Percentiles rank a stretch among this genome's conserved stretches.
These are phyloP conservation scores for Talaromyces amestolkiae DNA, from an alignment of 2,329 filamentous ascomycete species.

Conservation along the genomic window DNA sequence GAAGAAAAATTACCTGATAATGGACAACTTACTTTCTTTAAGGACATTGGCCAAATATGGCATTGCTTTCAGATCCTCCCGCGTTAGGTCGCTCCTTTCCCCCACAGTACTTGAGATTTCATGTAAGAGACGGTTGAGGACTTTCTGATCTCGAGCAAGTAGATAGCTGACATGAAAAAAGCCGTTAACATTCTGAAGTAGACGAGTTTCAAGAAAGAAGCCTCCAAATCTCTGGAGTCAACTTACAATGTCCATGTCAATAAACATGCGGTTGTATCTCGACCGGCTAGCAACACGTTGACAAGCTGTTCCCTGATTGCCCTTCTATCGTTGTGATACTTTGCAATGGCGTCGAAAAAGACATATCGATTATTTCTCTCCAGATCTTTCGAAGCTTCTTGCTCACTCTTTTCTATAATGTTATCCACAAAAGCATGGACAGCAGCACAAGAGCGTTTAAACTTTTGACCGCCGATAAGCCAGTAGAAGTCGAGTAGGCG, in stretches of 20 bases:
- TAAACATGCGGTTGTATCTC: slow-evolving; percentile 52
- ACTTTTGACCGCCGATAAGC: slow-evolving; percentile 40
- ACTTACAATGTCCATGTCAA: slow-evolving; percentile 43
- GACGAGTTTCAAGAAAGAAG: not conserved
- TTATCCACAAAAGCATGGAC: slow-evolving; percentile 41
- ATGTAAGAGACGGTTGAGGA: not conserved
- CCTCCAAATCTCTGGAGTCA: not conserved
- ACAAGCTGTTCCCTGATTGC: slow-evolving; percentile 50
- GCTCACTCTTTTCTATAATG: slow-evolving; percentile 62
- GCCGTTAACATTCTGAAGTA: not conserved
- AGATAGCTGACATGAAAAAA: not conserved
- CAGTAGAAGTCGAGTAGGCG: slow-evolving; percentile 37
- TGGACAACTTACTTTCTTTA: not conserved
- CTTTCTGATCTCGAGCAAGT: not conserved
- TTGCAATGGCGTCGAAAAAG: not conserved
- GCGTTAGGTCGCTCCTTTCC: not conserved
- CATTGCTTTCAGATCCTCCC: not conserved
- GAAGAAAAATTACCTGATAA: not conserved
- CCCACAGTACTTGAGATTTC: not conserved
- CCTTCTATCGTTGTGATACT: slow-evolving; percentile 46
- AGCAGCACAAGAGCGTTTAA: slow-evolving; percentile 39
- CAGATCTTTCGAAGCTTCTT: slow-evolving; percentile 29
- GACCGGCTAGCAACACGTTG: slow-evolving; percentile 53
- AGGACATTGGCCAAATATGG: not conserved
- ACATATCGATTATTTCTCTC: not conserved